phyloP scores from a whole-genome alignment of 176 grass and related monocot genomes.

The Bothriochloa decipiens region DNA sequence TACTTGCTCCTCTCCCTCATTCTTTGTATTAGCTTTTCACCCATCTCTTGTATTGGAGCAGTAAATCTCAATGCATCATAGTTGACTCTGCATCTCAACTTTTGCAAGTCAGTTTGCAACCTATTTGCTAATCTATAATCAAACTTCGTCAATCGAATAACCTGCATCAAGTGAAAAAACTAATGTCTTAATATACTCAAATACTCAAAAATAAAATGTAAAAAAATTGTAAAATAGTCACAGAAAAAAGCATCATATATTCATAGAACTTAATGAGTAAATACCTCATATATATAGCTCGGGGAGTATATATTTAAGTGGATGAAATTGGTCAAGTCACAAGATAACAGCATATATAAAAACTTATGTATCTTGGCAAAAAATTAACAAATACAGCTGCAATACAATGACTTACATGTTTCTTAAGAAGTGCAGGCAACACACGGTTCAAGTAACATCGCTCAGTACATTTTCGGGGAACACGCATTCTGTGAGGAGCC shows the following conservation, averaged over 20 bases:
- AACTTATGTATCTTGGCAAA: conserved; percentile 34
- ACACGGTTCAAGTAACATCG: conserved; percentile 91
- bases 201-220: not conserved
- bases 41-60: conserved; percentile 82
- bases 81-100: conserved; percentile 93
- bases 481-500: conserved; percentile 82
- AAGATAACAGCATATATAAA: conserved; percentile 7
- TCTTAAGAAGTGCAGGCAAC: conserved; percentile 89
- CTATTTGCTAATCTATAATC: conserved; percentile 96
- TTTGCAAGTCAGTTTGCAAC: conserved; percentile 87
- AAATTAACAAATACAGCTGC: conserved; percentile 34
- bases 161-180: conserved; percentile 60
- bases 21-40: conserved; percentile 71
- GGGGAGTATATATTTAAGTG: not conserved
- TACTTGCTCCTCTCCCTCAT: conserved; percentile 81
- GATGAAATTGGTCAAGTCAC: conserved; percentile 1
- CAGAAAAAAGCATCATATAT: not conserved
- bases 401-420: conserved; percentile 71
- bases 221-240: conserved; percentile 11
- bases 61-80: conserved; percentile 89
- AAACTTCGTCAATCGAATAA: conserved; percentile 90
- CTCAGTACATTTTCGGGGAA: conserved; percentile 85
- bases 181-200: conserved; percentile 17
- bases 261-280: not conserved
- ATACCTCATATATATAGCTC: not conserved